A percentile compares a stretch with the other conserved stretches of the same genome.
phyloP scores from a whole-genome alignment of 2,329 filamentous ascomycete species.

The Sarocladiaceae sp. region DNA sequence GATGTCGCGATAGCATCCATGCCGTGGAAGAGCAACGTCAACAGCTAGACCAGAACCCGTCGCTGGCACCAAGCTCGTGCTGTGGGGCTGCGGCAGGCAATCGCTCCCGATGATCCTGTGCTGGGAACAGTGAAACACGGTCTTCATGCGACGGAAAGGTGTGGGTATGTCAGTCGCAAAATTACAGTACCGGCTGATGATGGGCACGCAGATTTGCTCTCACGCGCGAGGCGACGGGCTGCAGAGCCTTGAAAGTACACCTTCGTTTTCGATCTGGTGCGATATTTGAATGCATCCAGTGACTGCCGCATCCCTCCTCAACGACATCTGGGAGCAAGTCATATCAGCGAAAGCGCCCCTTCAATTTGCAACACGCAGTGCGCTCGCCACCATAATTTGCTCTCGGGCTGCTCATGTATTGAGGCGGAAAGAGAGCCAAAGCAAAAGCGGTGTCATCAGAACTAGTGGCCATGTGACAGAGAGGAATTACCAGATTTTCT shows the following conservation, averaged over 20 bases:
- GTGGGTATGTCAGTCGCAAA: conserved; percentile 3
- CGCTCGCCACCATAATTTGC: conserved; percentile 1
- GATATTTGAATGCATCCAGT: background rate
- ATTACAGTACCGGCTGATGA: conserved; percentile 4
- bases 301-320: background rate
- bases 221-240: background rate
- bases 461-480: conserved; percentile 3
- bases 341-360: background rate
- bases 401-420: background rate
- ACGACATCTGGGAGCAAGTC: background rate
- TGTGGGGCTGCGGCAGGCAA: conserved; percentile 8
- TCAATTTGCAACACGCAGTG: conserved; percentile 4
- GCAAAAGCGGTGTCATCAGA: background rate
- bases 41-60: too few relatives aligned
- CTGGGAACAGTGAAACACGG: conserved; percentile 8
- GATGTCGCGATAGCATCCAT: too few relatives aligned
- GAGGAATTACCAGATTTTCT: background rate
- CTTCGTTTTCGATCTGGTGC: background rate
- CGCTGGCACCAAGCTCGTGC: background rate
- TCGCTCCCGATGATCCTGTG: conserved; percentile 9
- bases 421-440: background rate
- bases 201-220: background rate
- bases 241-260: background rate
- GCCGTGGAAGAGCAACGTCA: too few relatives aligned
- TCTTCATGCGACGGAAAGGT: conserved; percentile 8